phyloP scores from a whole-genome alignment of 2,329 filamentous ascomycete species.

The Nannizzia gypsea region DNA sequence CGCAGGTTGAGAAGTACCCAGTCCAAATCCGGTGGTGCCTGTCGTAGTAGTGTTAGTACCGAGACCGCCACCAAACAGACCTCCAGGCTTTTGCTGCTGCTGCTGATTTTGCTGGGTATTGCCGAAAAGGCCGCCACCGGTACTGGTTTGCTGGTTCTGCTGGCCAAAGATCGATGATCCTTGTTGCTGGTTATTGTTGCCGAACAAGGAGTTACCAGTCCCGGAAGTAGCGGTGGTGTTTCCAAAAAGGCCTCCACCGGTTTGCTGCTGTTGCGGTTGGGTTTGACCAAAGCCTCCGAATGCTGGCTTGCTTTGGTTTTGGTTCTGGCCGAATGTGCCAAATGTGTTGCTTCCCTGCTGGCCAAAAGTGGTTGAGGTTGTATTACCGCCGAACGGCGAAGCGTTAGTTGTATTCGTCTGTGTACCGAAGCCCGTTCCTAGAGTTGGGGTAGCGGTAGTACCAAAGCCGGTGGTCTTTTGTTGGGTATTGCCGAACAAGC shows the following conservation, averaged over 20 bases:
- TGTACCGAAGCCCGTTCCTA: slow-evolving; percentile 26
- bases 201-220: slow-evolving; percentile 22
- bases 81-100: slow-evolving; percentile 13
- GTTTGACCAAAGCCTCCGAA: slow-evolving; percentile 27
- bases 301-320: slow-evolving; percentile 28
- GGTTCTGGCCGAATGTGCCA: slow-evolving; percentile 33
- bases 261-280: slow-evolving; percentile 29
- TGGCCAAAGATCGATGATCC: slow-evolving; percentile 29
- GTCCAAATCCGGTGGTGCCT: slow-evolving; percentile 9
- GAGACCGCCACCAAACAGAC: slow-evolving; percentile 9
- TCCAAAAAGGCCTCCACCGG: slow-evolving; percentile 35
- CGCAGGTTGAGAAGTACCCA: slow-evolving; percentile 20
- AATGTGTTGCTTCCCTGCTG: slow-evolving; percentile 29
- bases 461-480: slow-evolving; percentile 30
- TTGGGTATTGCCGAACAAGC: slow-evolving; percentile 34
- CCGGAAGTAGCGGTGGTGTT: slow-evolving; percentile 20
- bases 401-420: slow-evolving; percentile 26
- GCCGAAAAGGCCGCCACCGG: slow-evolving; percentile 26
- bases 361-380: slow-evolving; percentile 37
- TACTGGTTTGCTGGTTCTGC: slow-evolving; percentile 29
- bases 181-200: slow-evolving; percentile 29
- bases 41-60: slow-evolving; percentile 10
- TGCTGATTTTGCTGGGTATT: slow-evolving; percentile 30
- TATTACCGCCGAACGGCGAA: slow-evolving; percentile 30
- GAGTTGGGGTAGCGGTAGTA: slow-evolving; percentile 19